Evolutionary conservation across 306 rosid genomes (phyloP).

Genomic region (Parietaria judaica): DNA sequence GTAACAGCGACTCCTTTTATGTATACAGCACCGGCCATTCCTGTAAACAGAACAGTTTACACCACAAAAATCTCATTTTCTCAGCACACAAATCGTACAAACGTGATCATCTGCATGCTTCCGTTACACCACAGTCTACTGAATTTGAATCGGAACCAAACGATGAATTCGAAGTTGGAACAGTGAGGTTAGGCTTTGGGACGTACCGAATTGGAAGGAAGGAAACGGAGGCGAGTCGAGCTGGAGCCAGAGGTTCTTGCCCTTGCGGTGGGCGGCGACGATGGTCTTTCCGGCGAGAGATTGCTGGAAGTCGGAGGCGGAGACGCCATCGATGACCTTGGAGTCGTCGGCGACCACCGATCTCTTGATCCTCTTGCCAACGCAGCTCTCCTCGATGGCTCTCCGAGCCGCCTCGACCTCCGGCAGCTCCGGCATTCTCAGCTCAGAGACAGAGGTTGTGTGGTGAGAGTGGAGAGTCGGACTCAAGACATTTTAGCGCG

Average conservation of each 20-base stretch:
- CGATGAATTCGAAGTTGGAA: neutral
- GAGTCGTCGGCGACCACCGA: conserved; percentile 63
- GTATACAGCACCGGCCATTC: conserved; percentile 88
- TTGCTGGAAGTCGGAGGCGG: conserved; percentile 65
- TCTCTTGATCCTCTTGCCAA: conserved; percentile 61
- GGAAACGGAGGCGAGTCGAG: conserved; percentile 93
- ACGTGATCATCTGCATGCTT: too few species aligned
- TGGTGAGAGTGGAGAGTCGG: too few species aligned
- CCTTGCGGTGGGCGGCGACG: conserved; percentile 77
- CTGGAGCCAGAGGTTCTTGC: conserved; percentile 84
- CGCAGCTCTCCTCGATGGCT: conserved; percentile 67
- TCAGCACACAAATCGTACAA: neutral
- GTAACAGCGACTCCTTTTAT: conserved; percentile 85
- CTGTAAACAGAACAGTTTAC: conserved; percentile 31
- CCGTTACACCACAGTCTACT: neutral
- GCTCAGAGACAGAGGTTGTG: neutral
- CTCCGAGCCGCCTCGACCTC: conserved; percentile 98
- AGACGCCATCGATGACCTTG: conserved; percentile 74
- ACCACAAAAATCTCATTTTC: neutral
- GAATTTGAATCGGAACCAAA: conserved; percentile 1
- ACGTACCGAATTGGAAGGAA: conserved; percentile 79
- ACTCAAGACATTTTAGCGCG: too few species aligned
- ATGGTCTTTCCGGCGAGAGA: conserved; percentile 61
- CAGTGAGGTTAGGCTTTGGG: conserved; percentile 19
- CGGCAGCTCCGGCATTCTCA: conserved; percentile 84